Evolutionary conservation across 2,329 filamentous ascomycete species (phyloP).

Genomic region (Nigrospora oryzae): DNA sequence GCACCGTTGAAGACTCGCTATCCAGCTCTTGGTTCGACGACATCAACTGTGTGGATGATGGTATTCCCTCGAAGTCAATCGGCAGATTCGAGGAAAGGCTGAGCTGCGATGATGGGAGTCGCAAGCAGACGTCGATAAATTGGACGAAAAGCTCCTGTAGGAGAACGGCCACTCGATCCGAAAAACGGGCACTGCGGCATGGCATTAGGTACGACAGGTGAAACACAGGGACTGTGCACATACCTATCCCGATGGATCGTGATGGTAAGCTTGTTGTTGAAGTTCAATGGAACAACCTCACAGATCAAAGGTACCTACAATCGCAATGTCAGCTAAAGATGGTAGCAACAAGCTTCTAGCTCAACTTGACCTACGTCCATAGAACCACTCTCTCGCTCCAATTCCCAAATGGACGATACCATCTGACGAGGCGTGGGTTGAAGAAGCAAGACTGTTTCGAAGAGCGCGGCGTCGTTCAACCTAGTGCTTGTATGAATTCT

Average conservation of each 20-base stretch:
- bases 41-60: too few relatives aligned
- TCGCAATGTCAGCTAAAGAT: conserved; percentile 8
- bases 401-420: conserved; percentile 44
- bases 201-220: conserved; percentile 4
- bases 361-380: conserved; percentile 52
- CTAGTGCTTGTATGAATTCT: conserved; percentile 51
- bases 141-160: conserved; percentile 18
- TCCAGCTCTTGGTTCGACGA: too few relatives aligned
- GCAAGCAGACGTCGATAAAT: conserved; percentile 15
- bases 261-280: conserved; percentile 44
- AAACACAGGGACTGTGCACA: conserved; percentile 7
- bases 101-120: conserved; percentile 20
- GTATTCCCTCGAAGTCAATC: conserved; percentile 1
- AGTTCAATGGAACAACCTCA: conserved; percentile 55
- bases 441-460: conserved; percentile 74
- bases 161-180: conserved; percentile 9
- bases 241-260: conserved; percentile 54
- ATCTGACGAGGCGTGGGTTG: conserved; percentile 57
- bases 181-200: conserved; percentile 12
- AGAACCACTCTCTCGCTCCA: conserved; percentile 46
- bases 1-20: too few relatives aligned
- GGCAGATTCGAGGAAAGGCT: conserved; percentile 11
- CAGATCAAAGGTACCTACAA: conserved; percentile 60
- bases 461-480: conserved; percentile 44
- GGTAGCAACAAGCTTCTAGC: too few relatives aligned